Percentiles rank a stretch among this genome's conserved stretches.
phyloP scores from a whole-genome alignment of 441 rosid genomes.

The Flueggea neowawraea region DNA sequence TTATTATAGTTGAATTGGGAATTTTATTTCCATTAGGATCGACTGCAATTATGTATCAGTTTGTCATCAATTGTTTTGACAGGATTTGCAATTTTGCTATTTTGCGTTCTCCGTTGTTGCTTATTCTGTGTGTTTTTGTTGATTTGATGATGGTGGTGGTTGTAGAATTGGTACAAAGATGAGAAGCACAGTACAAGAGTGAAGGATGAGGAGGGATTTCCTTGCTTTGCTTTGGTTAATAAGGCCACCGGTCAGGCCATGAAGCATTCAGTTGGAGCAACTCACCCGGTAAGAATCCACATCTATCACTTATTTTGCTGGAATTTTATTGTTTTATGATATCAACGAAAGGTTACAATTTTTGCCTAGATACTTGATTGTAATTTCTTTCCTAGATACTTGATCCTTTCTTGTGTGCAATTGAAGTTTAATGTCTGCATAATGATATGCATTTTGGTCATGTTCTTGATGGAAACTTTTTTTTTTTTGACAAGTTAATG shows the following conservation, averaged over 20 bases:
- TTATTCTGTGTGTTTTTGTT: background rate
- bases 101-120: background rate
- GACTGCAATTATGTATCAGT: too few species aligned
- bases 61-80: too few species aligned
- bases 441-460: too few species aligned
- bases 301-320: background rate
- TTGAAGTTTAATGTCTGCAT: too few species aligned
- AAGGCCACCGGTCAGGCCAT: conserved; percentile 81
- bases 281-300: conserved; percentile 67
- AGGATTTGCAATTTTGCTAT: background rate
- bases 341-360: background rate
- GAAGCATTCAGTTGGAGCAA: conserved; percentile 73
- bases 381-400: background rate
- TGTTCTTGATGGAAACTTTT: too few species aligned
- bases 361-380: background rate
- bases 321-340: background rate
- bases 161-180: conserved; percentile 88
- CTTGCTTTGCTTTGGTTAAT: conserved; percentile 75
- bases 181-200: conserved; percentile 73
- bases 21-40: too few species aligned
- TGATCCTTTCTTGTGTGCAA: too few species aligned
- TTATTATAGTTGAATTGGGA: too few species aligned
- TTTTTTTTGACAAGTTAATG: too few species aligned
- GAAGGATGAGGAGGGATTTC: conserved; percentile 75
- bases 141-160: conserved; percentile 10